A percentile compares a stretch with the other conserved stretches of the same genome.
Conservation (phyloP, 2,329 filamentous ascomycete species). For the Lasiodiplodia theobromae region DNA sequence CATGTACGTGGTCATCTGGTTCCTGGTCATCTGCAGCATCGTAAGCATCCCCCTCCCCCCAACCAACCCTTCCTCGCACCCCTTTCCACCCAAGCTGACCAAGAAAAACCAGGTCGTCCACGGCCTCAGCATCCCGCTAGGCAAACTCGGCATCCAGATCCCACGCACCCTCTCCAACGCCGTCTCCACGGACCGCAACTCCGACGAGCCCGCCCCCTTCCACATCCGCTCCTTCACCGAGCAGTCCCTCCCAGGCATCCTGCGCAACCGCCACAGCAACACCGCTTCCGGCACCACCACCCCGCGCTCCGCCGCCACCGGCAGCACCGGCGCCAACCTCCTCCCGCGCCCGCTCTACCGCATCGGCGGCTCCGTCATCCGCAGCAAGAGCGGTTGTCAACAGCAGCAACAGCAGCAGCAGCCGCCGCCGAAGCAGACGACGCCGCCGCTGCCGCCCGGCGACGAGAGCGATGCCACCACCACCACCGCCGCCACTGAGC, state of each 20-base stretch:
- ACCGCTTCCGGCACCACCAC: conserved; percentile 9
- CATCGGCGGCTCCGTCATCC: conserved; percentile 46
- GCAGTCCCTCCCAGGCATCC: conserved; percentile 36
- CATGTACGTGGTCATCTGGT: conserved; percentile 81
- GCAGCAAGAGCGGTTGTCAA: conserved; percentile 31
- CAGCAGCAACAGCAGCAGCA: not conserved
- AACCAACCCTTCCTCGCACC: not conserved
- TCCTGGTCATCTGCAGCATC: conserved; percentile 81
- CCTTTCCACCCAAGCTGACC: too few relatives aligned
- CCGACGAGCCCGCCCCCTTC: conserved; percentile 41
- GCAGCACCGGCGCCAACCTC: conserved; percentile 34
- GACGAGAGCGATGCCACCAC: not conserved
- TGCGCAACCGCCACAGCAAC: conserved; percentile 37
- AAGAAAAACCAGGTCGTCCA: conserved; percentile 61
- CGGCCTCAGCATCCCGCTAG: conserved; percentile 80
- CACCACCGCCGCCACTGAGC: too few relatives aligned
- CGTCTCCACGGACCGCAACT: conserved; percentile 36
- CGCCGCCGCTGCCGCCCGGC: not conserved
- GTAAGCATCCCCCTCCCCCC: conserved; percentile 57
- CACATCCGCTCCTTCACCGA: conserved; percentile 38
- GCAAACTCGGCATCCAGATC: conserved; percentile 68
- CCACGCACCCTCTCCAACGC: conserved; percentile 68
- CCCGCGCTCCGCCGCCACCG: conserved; percentile 27
- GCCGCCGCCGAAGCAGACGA: not conserved
- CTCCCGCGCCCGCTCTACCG: conserved; percentile 42